Base-by-base conservation (phyloP, 1,284 basidiomycete species). In the Moniliophthora roreri region DNA sequence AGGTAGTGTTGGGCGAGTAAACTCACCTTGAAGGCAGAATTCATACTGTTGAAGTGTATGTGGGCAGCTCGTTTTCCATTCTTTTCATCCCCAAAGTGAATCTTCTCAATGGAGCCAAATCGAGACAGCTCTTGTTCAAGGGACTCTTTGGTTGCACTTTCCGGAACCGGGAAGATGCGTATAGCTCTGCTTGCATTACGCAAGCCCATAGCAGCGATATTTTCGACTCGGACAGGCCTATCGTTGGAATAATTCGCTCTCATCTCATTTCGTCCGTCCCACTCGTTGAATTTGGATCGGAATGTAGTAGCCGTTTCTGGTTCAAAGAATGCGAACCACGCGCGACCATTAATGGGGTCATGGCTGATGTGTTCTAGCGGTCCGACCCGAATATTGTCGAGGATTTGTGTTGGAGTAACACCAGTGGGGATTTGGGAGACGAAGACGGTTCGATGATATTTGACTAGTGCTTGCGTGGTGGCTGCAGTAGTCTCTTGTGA, bases 21-120 rank as follows among this genome's bases (percentile, higher is more conserved):
- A 46, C 44, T 32, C 44, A 46, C 44, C 18, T n/a, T 24, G n/a
- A 46, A 5, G n/a, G 44, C 44, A 8, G 44, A 46, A 16, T 26
- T 13, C 6, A 46, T 46, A 32, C 44, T 46, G 26, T 32, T 4
- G 28, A 46, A 46, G 28, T 46, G 44, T 28, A 46, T 24, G 11
- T 32, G 10, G 6, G 11, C 40, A 21, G 10, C 18, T 10, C 4
- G 9, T 24, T 32, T 32, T 11, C 24, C n/a, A 16, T 26, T 13
- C 13, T 9, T 9, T n/a, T n/a, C 9, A n/a, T 8, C n/a, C 44
- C 16, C n/a, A 28, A 15, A 32, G 23, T 28, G 13, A 16, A 44
- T 24, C 15, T 20, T 24, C 41, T 44, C 41, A n/a, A 44, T 24
- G 10, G 20, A 6, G 10, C 41, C 41, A 24, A 44, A 44, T 15